Conservation (phyloP, 129 eudicot genomes). For the Chrysanthemum seticuspe region DNA sequence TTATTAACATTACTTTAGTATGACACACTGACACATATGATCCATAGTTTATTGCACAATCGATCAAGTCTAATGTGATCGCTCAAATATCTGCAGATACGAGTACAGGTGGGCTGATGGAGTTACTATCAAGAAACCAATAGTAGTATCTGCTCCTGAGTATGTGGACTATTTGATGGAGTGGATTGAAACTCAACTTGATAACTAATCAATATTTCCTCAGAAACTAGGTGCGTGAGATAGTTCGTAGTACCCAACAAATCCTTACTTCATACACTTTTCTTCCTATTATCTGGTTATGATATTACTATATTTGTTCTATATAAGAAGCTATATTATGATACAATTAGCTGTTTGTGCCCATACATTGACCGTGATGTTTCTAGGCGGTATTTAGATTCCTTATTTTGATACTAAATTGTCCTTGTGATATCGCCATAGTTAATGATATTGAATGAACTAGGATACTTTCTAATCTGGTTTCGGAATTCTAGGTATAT, state of each 20-base stretch:
- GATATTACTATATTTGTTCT: too few relatives aligned
- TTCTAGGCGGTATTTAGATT: too few relatives aligned
- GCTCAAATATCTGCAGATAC: conserved; percentile 32
- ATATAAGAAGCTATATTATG: too few relatives aligned
- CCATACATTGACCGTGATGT: too few relatives aligned
- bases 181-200: conserved; percentile 65
- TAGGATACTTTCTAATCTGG: not conserved
- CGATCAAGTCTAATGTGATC: too few relatives aligned
- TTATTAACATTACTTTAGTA: not conserved
- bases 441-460: not conserved
- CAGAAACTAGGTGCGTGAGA: conserved; percentile 52
- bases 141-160: conserved; percentile 63
- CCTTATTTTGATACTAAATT: too few relatives aligned
- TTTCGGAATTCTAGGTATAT: conserved; percentile 10
- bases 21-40: not conserved
- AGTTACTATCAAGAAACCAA: conserved; percentile 62
- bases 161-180: conserved; percentile 65
- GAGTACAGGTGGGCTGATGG: conserved; percentile 84
- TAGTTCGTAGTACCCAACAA: not conserved
- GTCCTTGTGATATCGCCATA: too few relatives aligned
- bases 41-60: not conserved
- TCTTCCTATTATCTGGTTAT: too few relatives aligned
- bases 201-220: conserved; percentile 58
- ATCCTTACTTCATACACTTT: not conserved
- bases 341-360: too few relatives aligned